Base-by-base conservation (phyloP, 805 yeast species). In the Candida nanaspora region DNA sequence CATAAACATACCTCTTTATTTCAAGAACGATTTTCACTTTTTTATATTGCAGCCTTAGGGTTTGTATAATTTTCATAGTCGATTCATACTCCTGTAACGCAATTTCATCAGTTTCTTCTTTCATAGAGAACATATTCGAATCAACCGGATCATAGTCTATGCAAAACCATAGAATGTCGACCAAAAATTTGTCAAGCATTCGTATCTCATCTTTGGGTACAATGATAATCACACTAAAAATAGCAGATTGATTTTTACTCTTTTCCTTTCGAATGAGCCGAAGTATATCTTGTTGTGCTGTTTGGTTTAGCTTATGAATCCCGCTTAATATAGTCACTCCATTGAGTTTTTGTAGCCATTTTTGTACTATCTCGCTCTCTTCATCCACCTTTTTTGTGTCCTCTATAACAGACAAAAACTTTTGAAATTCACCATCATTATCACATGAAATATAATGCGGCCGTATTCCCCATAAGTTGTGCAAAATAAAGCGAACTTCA, bases 1-100 rank as follows among this genome's bases (percentile, higher is more conserved):
- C 85, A 45, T 76, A 74, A 44, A 76, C 68, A 47, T 79, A 80
- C 5, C 80, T 54, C 34, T 53, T 53, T 25, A 80, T 59, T 40
- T 79, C 83, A 0, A 77, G 68, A 1, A 68, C 64, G 7, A 79
- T 55, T n/a, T 44, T 49, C 10, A 74, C 65, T 8, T 40, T 14
- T 2, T 28, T 20, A 3, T 14, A 10, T 18, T 6, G 7, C 7
- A 9, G 10, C 9, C 33, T 14, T 2, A 5, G 19, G 7, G 18
- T 18, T n/a, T n/a, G 3, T 19, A 31, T 8, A 18, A 9, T 22
- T 18, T 19, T n/a, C 6, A 31, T 18, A 15, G 34, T 31, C 3
- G 16, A 3, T 8, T 31, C 22, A 7, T 31, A 18, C 9, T 18
- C 11, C 4, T 18, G 16, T n/a, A 18, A 31, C 3, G 21, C 10